Evolutionary conservation across 1,139 yeast species (phyloP).

Genomic region (Yamadazyma friedrichii): DNA sequence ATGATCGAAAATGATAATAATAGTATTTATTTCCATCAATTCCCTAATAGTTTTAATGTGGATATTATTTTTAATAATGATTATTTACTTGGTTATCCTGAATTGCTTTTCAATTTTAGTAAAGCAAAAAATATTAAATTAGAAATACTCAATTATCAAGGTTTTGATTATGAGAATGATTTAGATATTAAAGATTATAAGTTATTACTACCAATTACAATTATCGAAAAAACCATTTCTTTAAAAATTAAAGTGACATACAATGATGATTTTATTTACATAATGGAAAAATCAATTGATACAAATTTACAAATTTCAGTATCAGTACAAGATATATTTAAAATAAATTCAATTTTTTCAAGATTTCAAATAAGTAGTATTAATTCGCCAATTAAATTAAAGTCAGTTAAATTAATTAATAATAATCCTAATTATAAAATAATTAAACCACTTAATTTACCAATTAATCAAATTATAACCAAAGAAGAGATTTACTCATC

Average conservation of each 20-base stretch:
- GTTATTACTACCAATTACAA: conserved; percentile 2
- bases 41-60: conserved; percentile 8
- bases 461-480: conserved; percentile 46
- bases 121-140: conserved; percentile 9
- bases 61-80: conserved; percentile 7
- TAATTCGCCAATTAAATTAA: conserved; percentile 55
- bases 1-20: conserved; percentile 3
- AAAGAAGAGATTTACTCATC: conserved; percentile 69
- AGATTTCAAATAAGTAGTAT: conserved; percentile 68
- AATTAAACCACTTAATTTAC: conserved; percentile 20
- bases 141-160: conserved; percentile 7
- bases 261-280: conserved; percentile 23
- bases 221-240: conserved; percentile 7
- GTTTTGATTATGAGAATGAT: conserved; percentile 7
- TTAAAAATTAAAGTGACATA: conserved; percentile 34
- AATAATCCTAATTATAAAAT: conserved; percentile 39
- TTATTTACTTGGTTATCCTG: conserved; percentile 11
- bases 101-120: conserved; percentile 10
- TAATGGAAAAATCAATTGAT: conserved; percentile 37
- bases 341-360: conserved; percentile 53
- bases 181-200: neutral
- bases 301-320: conserved; percentile 60
- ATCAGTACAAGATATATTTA: conserved; percentile 75
- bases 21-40: conserved; percentile 12
- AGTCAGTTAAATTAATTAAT: conserved; percentile 41